A percentile compares a stretch with the other conserved stretches of the same genome.
Conservation (phyloP, 2,329 filamentous ascomycete genomes). For the Fusarium oligoseptatum region DNA sequence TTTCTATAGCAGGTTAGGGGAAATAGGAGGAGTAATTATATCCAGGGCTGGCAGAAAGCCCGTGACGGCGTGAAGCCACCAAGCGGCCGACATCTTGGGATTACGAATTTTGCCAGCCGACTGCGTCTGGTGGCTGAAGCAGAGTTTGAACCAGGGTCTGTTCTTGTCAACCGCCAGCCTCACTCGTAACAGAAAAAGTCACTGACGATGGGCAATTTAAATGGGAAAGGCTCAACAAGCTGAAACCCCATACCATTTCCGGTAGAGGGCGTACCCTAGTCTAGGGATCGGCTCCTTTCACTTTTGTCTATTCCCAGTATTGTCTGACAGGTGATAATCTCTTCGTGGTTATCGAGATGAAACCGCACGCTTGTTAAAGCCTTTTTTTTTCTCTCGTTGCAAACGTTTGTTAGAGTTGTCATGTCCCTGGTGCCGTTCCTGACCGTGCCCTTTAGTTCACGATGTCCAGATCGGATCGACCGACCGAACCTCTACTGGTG, state of each 20-base stretch:
- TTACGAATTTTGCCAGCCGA: not conserved
- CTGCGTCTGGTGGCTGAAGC: not conserved
- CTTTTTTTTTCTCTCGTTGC: not conserved
- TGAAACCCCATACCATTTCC: conserved; percentile 5
- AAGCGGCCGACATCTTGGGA: not conserved
- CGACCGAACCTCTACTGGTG: not conserved
- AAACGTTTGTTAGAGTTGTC: not conserved
- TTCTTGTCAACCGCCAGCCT: not conserved
- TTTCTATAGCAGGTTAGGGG: not conserved
- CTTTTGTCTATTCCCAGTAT: not conserved
- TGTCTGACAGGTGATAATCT: not conserved
- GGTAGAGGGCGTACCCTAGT: not conserved
- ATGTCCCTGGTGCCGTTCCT: not conserved
- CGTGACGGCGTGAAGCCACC: not conserved
- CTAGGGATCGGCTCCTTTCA: not conserved
- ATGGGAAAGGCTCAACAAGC: not conserved
- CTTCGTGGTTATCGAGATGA: not conserved
- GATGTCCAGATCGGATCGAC: not conserved
- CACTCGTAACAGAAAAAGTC: not conserved
- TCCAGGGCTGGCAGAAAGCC: not conserved
- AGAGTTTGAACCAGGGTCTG: conserved; percentile 1
- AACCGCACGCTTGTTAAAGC: not conserved
- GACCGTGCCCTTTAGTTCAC: not conserved
- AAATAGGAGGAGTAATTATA: not conserved
- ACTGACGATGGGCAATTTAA: not conserved